Evolutionary conservation across 73 alveolate species (phyloP).

Genomic region (Stentor coeruleus): DNA sequence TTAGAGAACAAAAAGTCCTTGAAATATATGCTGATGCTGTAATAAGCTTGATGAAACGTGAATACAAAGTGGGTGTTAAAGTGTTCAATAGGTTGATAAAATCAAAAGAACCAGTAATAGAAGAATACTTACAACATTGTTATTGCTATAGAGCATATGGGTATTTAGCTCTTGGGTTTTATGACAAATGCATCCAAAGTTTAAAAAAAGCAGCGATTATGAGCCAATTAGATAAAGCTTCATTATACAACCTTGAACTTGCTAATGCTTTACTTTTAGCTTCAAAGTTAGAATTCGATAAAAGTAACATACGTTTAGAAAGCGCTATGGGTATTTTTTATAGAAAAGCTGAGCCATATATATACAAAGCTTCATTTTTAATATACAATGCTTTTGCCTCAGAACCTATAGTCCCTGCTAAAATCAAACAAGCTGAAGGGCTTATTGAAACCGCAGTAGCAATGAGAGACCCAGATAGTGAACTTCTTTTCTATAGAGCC

Average conservation of each 20-base stretch:
- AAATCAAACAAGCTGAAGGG: not conserved
- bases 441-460: not conserved
- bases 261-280: conserved; percentile 29
- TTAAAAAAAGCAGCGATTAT: not conserved
- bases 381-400: conserved; percentile 13
- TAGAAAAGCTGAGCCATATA: conserved; percentile 18
- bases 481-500: conserved; percentile 28
- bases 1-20: not conserved
- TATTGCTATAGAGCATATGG: conserved; percentile 34
- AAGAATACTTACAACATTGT: not conserved
- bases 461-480: conserved; percentile 17
- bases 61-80: conserved; percentile 22
- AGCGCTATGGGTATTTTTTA: conserved; percentile 22
- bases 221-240: conserved; percentile 1
- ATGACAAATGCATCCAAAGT: conserved; percentile 7
- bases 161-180: conserved; percentile 16
- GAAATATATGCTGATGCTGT: conserved; percentile 11
- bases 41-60: conserved; percentile 28
- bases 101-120: not conserved
- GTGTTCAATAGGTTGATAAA: conserved; percentile 11
- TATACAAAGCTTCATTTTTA: conserved; percentile 33
- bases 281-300: not conserved
- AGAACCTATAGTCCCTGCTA: not conserved
- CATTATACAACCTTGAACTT: conserved; percentile 29
- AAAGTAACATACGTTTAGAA: not conserved